A percentile compares a stretch with the other conserved stretches of the same genome.
Conservation (phyloP, 768 basidiomycete genomes). For the Xanthoconium purpureum region DNA sequence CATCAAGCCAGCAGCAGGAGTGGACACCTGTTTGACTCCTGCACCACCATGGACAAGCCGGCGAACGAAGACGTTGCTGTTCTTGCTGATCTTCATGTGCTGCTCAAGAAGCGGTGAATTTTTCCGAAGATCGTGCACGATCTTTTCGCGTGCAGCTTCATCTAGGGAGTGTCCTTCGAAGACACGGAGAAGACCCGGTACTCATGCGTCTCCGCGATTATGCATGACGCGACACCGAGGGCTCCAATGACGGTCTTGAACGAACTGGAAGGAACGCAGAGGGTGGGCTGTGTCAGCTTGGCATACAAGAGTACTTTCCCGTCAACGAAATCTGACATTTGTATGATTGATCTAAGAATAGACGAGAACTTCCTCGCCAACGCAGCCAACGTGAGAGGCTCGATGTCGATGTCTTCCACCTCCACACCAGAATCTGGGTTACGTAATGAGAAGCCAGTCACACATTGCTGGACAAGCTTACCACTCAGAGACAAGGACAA, state of each 20-base stretch:
- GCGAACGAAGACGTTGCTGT: conserved; percentile 28
- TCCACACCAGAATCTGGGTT: conserved; percentile 14
- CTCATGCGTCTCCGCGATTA: conserved; percentile 29
- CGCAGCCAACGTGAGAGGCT: conserved; percentile 12
- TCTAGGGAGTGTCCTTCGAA: conserved; percentile 30
- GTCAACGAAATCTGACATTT: conserved; percentile 6
- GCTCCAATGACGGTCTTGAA: conserved; percentile 30
- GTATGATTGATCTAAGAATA: conserved; percentile 11
- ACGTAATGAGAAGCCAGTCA: not conserved
- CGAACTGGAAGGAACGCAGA: conserved; percentile 11
- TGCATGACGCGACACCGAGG: conserved; percentile 27
- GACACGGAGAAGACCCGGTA: conserved; percentile 27
- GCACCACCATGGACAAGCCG: conserved; percentile 27
- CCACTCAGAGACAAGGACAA: conserved; percentile 24
- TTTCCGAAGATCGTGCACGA: conserved; percentile 24
- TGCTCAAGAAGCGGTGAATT: conserved; percentile 28
- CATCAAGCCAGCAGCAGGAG: conserved; percentile 14
- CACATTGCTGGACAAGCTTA: conserved; percentile 1
- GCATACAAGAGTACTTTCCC: conserved; percentile 15
- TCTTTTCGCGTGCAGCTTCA: conserved; percentile 19
- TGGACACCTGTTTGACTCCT: conserved; percentile 14
- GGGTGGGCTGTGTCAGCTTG: conserved; percentile 12
- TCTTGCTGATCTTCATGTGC: conserved; percentile 27
- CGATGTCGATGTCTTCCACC: conserved; percentile 14
- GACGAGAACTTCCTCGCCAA: conserved; percentile 10